Base-by-base conservation (phyloP, 83 land plant species). In the Thuja plicata region DNA sequence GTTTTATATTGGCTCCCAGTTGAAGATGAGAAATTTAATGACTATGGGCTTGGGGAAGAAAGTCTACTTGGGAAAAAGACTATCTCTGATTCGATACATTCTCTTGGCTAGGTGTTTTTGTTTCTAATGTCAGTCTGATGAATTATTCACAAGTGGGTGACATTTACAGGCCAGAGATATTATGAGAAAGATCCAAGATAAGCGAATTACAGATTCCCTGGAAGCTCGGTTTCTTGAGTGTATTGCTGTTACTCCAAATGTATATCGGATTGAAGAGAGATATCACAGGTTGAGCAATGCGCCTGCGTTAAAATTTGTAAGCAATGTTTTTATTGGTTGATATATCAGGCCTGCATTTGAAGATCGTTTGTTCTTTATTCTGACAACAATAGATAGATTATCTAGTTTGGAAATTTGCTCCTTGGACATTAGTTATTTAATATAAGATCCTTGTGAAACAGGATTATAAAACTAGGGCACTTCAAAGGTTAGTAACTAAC, bases 391-490 rank as follows among this genome's bases (percentile, higher is more conserved):
- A 83, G 30, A 83, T 83, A 83, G 13, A 43, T 15, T 46, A 43
- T 83, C 41, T 46, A 35, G 54, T n/a, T 3, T 83, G 85, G 85
- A 83, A 9, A 4, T 46, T n/a, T 27, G 12, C n/a, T 12, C 15
- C 85, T n/a, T 46, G 85, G 55, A 83, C 54, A 45, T 45, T 12
- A 46, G 27, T 43, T 16, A 37, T 73, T 80, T 79, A 40, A 3
- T 48, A 50, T 57, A 41, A 52, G 12, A 27, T 8, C 37, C 84
- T 35, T 83, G 70, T 43, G 21, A n/a, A 50, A 40, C 86, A 95
- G 96, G 96, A 95, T 91, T 89, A 95, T 16, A 87, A 90, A 40
- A 93, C 93, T 5, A 90, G 74, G 90, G 87, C 90, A 19, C 94
- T 88, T 83, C 91, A 83, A 84, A 91, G 89, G 82, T 37, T 95